These are phyloP conservation scores for Scheffersomyces coipomensis DNA, from an alignment of 805 yeast species.

Conservation along the genomic window DNA sequence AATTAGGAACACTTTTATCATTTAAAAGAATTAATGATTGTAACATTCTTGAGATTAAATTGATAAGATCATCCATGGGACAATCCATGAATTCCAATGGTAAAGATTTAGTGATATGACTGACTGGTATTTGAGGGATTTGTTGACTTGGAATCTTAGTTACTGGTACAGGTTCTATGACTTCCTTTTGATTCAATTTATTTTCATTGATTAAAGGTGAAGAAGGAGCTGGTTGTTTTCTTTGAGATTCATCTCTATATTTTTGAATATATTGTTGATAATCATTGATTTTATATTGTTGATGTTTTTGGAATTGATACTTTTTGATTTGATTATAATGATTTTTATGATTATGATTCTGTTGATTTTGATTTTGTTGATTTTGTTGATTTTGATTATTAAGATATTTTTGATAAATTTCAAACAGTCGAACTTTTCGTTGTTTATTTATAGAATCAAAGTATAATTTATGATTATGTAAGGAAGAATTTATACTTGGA, in stretches of 20 bases:
- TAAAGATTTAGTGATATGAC: constrained; percentile 13
- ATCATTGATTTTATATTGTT: not conserved
- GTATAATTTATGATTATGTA: constrained; percentile 16
- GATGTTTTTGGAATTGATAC: not conserved
- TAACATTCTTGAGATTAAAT: constrained; percentile 76
- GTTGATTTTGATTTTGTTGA: constrained; percentile 1
- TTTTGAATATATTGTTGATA: not conserved
- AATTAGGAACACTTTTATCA: constrained; percentile 50
- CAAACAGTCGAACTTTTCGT: constrained; percentile 17
- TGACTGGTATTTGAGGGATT: not conserved
- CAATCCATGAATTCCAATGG: constrained; percentile 63
- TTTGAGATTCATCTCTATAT: not conserved
- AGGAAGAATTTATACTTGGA: constrained; percentile 10
- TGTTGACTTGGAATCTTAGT: not conserved
- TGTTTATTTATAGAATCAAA: constrained; percentile 15
- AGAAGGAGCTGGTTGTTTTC: not conserved
- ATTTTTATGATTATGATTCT: constrained; percentile 2
- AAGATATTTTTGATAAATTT: constrained; percentile 22
- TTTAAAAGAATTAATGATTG: constrained; percentile 71
- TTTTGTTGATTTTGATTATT: constrained; percentile 2
- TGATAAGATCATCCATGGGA: constrained; percentile 66
- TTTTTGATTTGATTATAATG: not conserved
- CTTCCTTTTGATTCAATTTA: not conserved
- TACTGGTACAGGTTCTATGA: not conserved
- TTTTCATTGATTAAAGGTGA: too few species aligned